Evolutionary conservation across 1,284 basidiomycete species (phyloP), one percentile per base, ranked within the genome.

Genomic region (Ceratobasidium sp.): DNA sequence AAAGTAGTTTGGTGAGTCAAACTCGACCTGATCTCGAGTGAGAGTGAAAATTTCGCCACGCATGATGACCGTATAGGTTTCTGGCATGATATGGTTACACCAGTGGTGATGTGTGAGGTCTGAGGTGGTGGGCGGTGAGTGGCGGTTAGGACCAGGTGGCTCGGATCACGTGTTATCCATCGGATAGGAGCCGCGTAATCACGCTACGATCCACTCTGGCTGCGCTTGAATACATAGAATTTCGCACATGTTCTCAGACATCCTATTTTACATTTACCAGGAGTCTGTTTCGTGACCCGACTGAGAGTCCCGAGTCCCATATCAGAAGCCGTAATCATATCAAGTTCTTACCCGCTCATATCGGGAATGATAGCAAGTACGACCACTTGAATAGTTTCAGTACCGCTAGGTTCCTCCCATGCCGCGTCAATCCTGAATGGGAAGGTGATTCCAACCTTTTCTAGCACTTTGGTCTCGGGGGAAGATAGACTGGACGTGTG

Each of bases 351-450:
- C 37, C 22, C 8, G 16, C 19, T 59, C 14, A 19, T 27, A 22
- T 59, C 56, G 4, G 56, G 56, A 27, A 59, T 31, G 29, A 59
- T 59, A 5, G 56, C n/a, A 34, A 59, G 56, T 31, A 37, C 56
- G 14, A 59, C 37, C 56, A 41, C 56, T 19, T 59, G 56, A 22
- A 59, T 59, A 4, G 4, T 59, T 2, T 59, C 56, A 39, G 8
- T 22, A n/a, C 56, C 56, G n/a, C 31, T 59, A 16, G 16, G 2
- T 39, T 59, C 56, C 56, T 59, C 56, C 56, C 56, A 59, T 41
- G 56, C 56, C 16, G 31, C 29, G 2, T 59, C 56, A 22, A 59
- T 22, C 19, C 56, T 59, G 37, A 37, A 59, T 5, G 56, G 56
- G 37, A 59, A 59, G 14, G n/a, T n/a, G n/a, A 59, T 59, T 11